Conservation (phyloP, 352 stramenopile genomes). For the Pythium folliculosum region DNA sequence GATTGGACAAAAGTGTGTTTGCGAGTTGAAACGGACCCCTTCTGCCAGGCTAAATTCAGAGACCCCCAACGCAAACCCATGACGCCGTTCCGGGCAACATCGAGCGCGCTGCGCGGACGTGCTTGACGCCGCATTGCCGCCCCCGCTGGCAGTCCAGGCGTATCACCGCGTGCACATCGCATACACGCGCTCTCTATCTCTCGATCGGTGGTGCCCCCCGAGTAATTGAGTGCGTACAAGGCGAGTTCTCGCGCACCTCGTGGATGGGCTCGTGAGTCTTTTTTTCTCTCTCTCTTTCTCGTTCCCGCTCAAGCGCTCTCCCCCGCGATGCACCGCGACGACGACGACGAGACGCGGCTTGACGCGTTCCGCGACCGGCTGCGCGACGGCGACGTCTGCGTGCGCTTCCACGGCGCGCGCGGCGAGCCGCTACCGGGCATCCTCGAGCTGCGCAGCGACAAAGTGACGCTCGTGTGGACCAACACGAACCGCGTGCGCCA, state of each 20-base stretch:
- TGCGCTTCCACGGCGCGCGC: conserved; percentile 43
- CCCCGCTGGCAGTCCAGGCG: too few species aligned
- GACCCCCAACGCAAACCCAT: too few species aligned
- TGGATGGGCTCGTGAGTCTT: background rate
- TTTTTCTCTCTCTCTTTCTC: background rate
- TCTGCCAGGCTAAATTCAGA: too few species aligned
- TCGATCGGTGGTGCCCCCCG: background rate
- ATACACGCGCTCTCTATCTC: background rate
- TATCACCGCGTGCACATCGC: background rate
- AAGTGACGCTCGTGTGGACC: conserved; percentile 63
- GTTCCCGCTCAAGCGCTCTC: background rate
- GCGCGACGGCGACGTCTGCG: conserved; percentile 57
- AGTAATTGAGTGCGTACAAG: conserved; percentile 7
- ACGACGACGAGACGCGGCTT: conserved; percentile 38
- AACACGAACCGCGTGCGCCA: conserved; percentile 39
- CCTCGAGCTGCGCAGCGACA: conserved; percentile 68
- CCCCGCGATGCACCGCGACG: conserved; percentile 11
- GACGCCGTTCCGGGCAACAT: background rate
- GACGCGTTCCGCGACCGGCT: conserved; percentile 59
- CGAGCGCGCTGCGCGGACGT: background rate
- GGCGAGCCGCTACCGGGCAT: conserved; percentile 53
- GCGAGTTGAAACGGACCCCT: background rate
- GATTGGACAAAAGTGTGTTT: background rate
- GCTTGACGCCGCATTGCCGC: too few species aligned
- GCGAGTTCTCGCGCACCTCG: conserved; percentile 3